These are phyloP conservation scores for Aspergillus sparsus DNA, from an alignment of 495 filamentous ascomycete species.

Conservation along the genomic window DNA sequence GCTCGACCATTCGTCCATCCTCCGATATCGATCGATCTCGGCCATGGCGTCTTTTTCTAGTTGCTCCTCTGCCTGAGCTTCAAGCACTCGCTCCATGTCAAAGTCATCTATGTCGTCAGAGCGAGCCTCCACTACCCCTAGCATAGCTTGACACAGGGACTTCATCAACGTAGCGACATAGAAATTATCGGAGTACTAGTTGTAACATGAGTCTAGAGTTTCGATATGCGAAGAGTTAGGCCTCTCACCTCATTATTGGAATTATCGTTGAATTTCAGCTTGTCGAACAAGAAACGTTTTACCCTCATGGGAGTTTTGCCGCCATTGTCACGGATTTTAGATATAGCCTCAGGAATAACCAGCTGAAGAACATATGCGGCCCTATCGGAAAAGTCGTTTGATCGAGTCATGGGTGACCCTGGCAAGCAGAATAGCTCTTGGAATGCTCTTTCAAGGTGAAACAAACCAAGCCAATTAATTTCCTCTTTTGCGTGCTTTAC, in stretches of 20 bases:
- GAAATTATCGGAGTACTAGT: constrained; percentile 75
- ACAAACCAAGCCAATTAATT: constrained; percentile 75
- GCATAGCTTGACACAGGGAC: constrained; percentile 74
- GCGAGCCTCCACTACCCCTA: constrained; percentile 49
- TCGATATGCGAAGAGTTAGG: not conserved
- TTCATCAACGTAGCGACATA: constrained; percentile 83
- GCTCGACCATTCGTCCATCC: constrained; percentile 91
- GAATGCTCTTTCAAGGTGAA: constrained; percentile 81
- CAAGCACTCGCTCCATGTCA: constrained; percentile 49
- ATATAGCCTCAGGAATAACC: constrained; percentile 75
- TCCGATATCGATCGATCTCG: constrained; percentile 85
- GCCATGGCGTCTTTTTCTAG: constrained; percentile 72
- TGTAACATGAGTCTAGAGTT: constrained; percentile 14
- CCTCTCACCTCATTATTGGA: constrained; percentile 67
- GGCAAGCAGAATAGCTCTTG: constrained; percentile 84
- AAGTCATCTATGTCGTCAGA: constrained; percentile 48
- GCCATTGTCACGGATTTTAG: constrained; percentile 70
- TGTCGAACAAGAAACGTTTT: constrained; percentile 80
- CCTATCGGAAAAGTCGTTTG: constrained; percentile 88
- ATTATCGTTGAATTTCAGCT: constrained; percentile 92
- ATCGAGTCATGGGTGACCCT: constrained; percentile 68
- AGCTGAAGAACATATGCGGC: constrained; percentile 79
- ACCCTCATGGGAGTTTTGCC: constrained; percentile 75
- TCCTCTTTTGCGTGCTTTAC: constrained; percentile 69
- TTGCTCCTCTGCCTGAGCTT: constrained; percentile 59